Base-by-base conservation (phyloP, 2,329 filamentous ascomycete species). In the Phialophora macrospora region DNA sequence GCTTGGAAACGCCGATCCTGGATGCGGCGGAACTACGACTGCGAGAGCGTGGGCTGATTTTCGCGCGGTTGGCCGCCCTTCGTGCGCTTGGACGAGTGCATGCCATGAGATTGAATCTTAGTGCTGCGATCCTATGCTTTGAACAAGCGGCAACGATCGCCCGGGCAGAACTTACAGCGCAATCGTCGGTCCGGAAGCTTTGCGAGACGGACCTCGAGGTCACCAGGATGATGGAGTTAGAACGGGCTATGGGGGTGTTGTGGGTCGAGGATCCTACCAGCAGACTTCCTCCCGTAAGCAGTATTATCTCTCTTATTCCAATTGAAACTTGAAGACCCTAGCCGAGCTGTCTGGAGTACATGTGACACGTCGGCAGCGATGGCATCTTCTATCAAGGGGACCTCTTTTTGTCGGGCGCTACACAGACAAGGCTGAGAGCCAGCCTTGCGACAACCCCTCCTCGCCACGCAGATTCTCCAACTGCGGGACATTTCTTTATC, bases 61-160 rank as follows among this genome's bases (percentile, higher is more conserved):
- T 60, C 49, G 32, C 57, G 30, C 60, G 56, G 20, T 20, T 66
- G 26, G 60, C 48, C 9, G 60, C 60, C 8, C 46, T 63, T 12
- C 59, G 64, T 34, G 41, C 41, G 12, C 55, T 66, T 17, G 64
- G 64, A 12, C 60, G 61, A 9, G 26, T 66, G 17, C 55, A 63
- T 38, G 30, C 59, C 26, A 61, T 60, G 56, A 61, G 61, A 20
- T 28, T 30, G 32, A 64, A 64, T 56, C 59, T 62, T 26, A 51
- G 41, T 17, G 62, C 62, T 12, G 61, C 65, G 2, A 20, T 58
- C 17, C 38, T 11, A 22, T 60, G n/a, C 32, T 64, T 61, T 14
- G 56, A 58, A 9, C 48, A 58, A 28, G 55, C 61, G 30, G 38
- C 57, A 28, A 30, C 32, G 7, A 30, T 64, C n/a, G 65, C 65